Evolutionary conservation across 177 flowering plant genomes (phyloP).

Genomic region (Telopea speciosissima): DNA sequence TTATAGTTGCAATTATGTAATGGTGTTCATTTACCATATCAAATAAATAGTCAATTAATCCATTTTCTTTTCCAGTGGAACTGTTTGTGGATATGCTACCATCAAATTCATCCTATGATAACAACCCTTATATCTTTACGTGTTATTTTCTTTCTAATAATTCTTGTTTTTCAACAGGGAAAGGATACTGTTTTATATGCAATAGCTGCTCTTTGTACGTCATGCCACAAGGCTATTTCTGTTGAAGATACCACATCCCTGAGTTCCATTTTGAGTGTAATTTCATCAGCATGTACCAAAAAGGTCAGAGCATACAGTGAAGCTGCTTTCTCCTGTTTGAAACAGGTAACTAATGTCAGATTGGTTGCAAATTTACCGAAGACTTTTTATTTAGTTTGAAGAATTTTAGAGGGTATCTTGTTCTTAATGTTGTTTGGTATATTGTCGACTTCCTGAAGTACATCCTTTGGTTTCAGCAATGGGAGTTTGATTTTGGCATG

Average conservation of each 20-base stretch:
- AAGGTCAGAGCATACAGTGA: conserved; percentile 73
- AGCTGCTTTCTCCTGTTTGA: conserved; percentile 73
- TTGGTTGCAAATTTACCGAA: neutral
- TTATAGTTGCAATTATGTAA: no score
- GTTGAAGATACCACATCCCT: conserved; percentile 51
- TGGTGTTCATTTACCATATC: neutral
- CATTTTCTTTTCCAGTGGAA: no score
- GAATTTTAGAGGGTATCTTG: neutral
- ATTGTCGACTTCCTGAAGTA: neutral
- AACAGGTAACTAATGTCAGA: conserved; percentile 45
- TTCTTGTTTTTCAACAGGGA: conserved; percentile 46
- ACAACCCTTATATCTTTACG: no score
- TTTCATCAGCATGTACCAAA: conserved; percentile 71
- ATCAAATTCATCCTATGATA: no score
- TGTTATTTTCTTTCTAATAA: neutral
- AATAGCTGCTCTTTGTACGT: conserved; percentile 60
- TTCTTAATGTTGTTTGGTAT: neutral
- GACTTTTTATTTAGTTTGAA: no score
- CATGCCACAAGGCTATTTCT: conserved; percentile 70
- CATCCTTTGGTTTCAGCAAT: neutral
- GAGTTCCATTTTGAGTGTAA: conserved; percentile 43
- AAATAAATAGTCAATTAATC: neutral
- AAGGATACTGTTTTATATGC: conserved; percentile 76
- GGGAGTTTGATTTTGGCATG: neutral
- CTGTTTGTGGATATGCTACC: no score